These are phyloP conservation scores for Pichia sorboxylosa DNA, from an alignment of 1,139 yeast species.

Conservation along the genomic window DNA sequence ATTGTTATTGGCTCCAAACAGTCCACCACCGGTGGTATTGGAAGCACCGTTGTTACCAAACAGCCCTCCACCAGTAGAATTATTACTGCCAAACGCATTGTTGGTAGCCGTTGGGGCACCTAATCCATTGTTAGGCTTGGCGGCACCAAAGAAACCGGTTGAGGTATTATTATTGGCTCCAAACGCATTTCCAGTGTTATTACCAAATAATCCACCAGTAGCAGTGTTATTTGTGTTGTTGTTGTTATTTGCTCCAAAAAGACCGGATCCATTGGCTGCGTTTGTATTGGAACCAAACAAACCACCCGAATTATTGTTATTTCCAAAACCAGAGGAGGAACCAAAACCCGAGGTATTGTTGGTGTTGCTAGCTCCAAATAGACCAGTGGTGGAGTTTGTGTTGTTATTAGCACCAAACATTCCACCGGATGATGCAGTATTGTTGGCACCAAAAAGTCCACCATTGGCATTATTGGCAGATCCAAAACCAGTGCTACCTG, in stretches of 20 bases:
- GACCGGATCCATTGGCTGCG: conserved; percentile 12
- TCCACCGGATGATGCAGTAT: conserved; percentile 3
- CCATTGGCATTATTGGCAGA: neutral
- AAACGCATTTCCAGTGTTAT: conserved; percentile 12
- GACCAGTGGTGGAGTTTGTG: conserved; percentile 7
- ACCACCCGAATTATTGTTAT: conserved; percentile 11
- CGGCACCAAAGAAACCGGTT: conserved; percentile 11
- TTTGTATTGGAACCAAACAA: conserved; percentile 34
- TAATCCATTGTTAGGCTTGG: conserved; percentile 15
- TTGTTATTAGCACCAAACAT: conserved; percentile 9
- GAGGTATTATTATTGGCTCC: conserved; percentile 5
- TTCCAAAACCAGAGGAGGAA: conserved; percentile 25
- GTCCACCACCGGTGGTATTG: conserved; percentile 7
- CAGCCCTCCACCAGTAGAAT: conserved; percentile 17
- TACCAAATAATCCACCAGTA: conserved; percentile 19
- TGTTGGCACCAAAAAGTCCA: conserved; percentile 1
- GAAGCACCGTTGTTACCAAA: conserved; percentile 22
- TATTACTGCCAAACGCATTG: conserved; percentile 10
- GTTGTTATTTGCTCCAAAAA: conserved; percentile 7
- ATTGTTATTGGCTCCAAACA: conserved; percentile 22
- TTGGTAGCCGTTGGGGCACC: conserved; percentile 8
- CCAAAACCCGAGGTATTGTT: conserved; percentile 16
- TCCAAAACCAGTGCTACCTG: conserved; percentile 15
- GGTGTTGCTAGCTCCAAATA: conserved; percentile 18
- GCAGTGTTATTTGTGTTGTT: conserved; percentile 12